Base-by-base conservation (phyloP, 176 grass and related monocot species). In the Oryza punctata region DNA sequence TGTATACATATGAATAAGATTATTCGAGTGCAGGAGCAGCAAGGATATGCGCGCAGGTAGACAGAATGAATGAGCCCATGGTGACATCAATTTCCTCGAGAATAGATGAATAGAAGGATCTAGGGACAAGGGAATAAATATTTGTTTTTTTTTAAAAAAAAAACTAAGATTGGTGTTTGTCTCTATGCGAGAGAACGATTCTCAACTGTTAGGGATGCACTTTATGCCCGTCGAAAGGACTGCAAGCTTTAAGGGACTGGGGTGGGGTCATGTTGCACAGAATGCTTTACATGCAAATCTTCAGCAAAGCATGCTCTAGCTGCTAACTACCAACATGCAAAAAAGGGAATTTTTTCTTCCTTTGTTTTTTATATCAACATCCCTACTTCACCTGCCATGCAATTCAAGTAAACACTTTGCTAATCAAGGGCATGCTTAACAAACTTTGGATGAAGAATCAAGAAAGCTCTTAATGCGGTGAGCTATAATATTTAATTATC, bases 191-290 rank as follows among this genome's bases (percentile, higher is more conserved):
- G 5, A 69, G 61, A 75, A 79, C 61, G 79, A 79, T 44, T 21
- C n/a, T 79, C 13, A 15, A 46, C 68, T 45, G 19, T 63, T 66
- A 7, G 15, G 16, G 52, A 27, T 67, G 14, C 79, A 29, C 68
- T 78, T 73, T 84, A 82, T 68, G 44, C 75, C 14, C 12, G 26
- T 37, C 15, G 69, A 80, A 84, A 89, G 11, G 81, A 84, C 87
- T 63, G 2, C 35, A 37, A 79, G 63, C 76, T 84, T 89, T 89
- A 69, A 16, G 37, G 63, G 69, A 23, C 27, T 21, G 37, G 24
- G 2, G 26, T 63, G 37, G 74, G 70, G 33, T 32, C 30, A 19
- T 40, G 15, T 43, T 23, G 43, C 25, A 21, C 37, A 10, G 38
- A 38, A 38, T 77, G 38, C 52, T 87, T 75, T 77, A 16, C 40